Conservation (phyloP, 176 grass and related monocot genomes). For the maize (Zea mays) region DNA sequence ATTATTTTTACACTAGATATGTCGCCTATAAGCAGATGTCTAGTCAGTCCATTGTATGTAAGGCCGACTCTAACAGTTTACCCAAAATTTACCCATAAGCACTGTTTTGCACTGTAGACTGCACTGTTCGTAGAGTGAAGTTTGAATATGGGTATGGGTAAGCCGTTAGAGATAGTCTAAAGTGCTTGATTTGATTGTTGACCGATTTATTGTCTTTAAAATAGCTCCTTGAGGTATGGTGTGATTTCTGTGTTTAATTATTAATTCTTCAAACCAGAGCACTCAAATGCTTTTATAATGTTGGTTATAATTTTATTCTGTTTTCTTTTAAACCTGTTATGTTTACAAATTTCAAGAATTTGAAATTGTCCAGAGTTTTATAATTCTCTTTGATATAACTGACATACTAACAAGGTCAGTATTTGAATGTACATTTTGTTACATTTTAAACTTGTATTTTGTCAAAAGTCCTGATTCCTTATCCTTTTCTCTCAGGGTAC, state of each 20-base stretch:
- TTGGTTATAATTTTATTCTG: not conserved
- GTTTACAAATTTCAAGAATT: not conserved
- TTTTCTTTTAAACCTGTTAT: not conserved
- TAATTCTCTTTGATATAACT: conserved; percentile 5
- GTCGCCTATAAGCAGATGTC: not conserved
- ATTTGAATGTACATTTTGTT: conserved; percentile 1
- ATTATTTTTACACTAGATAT: no score
- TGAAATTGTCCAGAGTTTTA: not conserved
- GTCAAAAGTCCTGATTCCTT: not conserved
- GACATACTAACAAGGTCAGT: not conserved
- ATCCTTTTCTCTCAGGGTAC: conserved; percentile 58
- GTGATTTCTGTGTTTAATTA: not conserved
- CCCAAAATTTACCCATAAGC: no score
- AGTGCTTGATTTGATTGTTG: not conserved
- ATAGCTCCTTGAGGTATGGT: conserved; percentile 13
- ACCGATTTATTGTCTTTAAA: not conserved
- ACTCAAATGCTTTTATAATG: conserved; percentile 7
- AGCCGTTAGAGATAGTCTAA: no score
- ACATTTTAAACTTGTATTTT: not conserved
- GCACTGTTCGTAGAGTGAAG: no score
- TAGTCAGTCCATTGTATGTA: conserved; percentile 9
- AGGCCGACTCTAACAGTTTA: no score
- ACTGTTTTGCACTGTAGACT: no score
- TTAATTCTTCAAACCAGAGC: not conserved
- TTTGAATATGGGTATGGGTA: no score